Evolutionary conservation across 257 asterid genomes (phyloP).

Genomic region (Haberlea rhodopensis): DNA sequence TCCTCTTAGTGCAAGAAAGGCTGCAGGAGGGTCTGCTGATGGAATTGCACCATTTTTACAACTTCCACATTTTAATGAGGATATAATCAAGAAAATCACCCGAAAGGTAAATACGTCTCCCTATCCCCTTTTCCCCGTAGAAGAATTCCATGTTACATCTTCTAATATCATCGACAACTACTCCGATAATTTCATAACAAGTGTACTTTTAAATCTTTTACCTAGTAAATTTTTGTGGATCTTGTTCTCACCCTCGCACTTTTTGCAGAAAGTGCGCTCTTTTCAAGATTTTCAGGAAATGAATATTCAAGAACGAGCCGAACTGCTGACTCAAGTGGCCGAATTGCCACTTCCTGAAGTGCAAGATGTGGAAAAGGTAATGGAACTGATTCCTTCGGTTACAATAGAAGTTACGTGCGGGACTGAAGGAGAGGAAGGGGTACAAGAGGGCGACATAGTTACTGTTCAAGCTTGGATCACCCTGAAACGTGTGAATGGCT

Average conservation of each 20-base stretch:
- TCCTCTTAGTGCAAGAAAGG: constrained; percentile 83
- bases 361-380: constrained; percentile 72
- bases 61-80: constrained; percentile 86
- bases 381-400: constrained; percentile 65
- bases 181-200: background rate
- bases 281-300: constrained; percentile 62
- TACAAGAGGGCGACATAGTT: constrained; percentile 85
- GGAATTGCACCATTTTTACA: constrained; percentile 82
- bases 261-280: constrained; percentile 52
- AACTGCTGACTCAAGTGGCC: constrained; percentile 59
- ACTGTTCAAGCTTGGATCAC: constrained; percentile 81
- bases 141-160: constrained; percentile 1
- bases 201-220: background rate
- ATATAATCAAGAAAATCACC: constrained; percentile 53
- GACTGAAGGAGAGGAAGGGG: constrained; percentile 90
- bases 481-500: constrained; percentile 67
- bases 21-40: constrained; percentile 58
- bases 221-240: background rate
- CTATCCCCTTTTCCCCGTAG: background rate
- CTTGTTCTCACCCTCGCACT: constrained; percentile 17
- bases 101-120: constrained; percentile 52
- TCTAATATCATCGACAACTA: background rate
- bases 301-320: constrained; percentile 53
- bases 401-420: constrained; percentile 65
- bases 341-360: constrained; percentile 53